Evolutionary conservation across 179 eudicot genomes (phyloP).

Genomic region (Corrigiola litoralis): DNA sequence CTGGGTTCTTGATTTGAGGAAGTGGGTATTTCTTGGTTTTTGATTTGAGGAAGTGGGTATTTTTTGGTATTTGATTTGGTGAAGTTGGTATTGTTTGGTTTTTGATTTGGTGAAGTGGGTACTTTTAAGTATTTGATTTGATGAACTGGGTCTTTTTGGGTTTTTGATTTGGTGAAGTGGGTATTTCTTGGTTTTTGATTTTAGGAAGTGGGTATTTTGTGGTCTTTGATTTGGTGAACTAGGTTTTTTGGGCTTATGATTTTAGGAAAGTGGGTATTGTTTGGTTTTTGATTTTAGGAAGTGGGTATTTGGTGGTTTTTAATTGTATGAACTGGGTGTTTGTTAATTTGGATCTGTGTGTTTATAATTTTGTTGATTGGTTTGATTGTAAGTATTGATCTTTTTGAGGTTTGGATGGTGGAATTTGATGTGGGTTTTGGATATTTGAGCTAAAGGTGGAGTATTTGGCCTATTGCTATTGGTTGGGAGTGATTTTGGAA

Average conservation of each 20-base stretch:
- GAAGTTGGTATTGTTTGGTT: constrained; percentile 27
- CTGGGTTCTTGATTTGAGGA: constrained; percentile 1
- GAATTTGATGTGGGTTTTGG: background rate
- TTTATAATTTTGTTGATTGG: background rate
- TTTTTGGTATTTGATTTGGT: background rate
- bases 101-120: background rate
- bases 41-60: background rate
- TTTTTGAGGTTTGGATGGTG: background rate
- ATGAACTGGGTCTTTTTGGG: constrained; percentile 14
- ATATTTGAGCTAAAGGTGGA: background rate
- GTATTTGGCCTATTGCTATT: background rate
- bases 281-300: constrained; percentile 5
- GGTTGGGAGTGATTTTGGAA: background rate
- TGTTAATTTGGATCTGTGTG: background rate
- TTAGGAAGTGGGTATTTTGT: background rate
- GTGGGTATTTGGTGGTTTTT: constrained; percentile 10
- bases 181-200: background rate
- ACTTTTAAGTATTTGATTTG: constrained; percentile 1
- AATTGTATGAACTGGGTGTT: background rate
- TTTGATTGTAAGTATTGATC: background rate
- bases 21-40: constrained; percentile 13
- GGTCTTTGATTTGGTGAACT: constrained; percentile 13
- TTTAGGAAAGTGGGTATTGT: background rate
- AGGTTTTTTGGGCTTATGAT: constrained; percentile 19
- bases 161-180: background rate